Evolutionary conservation across 805 yeast genomes (phyloP), one percentile per base, ranked within the genome.

Genomic region (Yamadazyma takamatsuzukensis): DNA sequence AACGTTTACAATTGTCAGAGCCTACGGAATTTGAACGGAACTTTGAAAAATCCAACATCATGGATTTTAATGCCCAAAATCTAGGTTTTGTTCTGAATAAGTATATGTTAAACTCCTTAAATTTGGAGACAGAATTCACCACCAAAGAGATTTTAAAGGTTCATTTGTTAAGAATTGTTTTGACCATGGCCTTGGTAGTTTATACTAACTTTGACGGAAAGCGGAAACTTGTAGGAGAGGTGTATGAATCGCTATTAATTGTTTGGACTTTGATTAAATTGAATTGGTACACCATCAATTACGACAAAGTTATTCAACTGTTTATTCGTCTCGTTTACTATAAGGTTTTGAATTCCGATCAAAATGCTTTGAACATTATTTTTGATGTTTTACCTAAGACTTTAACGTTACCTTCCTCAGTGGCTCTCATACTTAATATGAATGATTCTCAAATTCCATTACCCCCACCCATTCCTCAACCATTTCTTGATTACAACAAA

Each of bases 381-480:
- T 36, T 19, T 21, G 38, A 32, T 8, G 33, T 30, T 29, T 31
- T 29, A 29, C 42, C 42, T 6, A 22, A 27, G 13, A 14, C 32
- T 28, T 27, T 29, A 7, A 30, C 22, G 5, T 28, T 56, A 3
- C 73, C 74, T 0, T 30, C 36, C 2, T 49, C 61, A 18, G 33
- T 65, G 6, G 48, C 54, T 2, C 46, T 61, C 10, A 47, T 67
- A 4, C 53, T 68, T 24, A 28, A 37, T 56, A 36, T 44, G 39
- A 15, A 53, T 54, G 1, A 29, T 50, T 27, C 16, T 5, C 48
- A 56, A 4, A 44, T 56, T 3, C 51, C 54, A 3, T 59, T 63
- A 14, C 74, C 76, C 15, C 68, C 72, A 1, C 63, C 56, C 10
- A 36, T 67, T 10, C 76, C 76, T 2, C 53, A 51, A 22, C 73